Evolutionary conservation across 2,329 filamentous ascomycete genomes (phyloP).

Genomic region (Capronia americana): DNA sequence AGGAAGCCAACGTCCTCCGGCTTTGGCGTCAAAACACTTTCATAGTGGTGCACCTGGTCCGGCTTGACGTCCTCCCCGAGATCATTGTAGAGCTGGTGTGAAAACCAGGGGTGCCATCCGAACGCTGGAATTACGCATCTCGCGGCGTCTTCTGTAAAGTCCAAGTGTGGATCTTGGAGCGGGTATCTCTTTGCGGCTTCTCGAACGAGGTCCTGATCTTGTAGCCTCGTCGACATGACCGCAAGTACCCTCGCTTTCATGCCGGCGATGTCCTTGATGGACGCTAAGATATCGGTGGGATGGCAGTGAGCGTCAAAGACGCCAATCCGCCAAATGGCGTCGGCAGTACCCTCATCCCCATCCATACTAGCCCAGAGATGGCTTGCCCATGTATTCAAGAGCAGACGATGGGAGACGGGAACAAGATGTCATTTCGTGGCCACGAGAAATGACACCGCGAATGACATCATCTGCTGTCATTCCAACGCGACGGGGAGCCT

Average conservation of each 20-base stretch:
- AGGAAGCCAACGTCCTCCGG: slow-evolving; percentile 58
- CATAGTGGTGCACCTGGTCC: slow-evolving; percentile 59
- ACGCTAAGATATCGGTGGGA: slow-evolving; percentile 68
- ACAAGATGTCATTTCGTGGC: background rate
- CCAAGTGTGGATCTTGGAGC: slow-evolving; percentile 9
- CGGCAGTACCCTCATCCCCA: slow-evolving; percentile 11
- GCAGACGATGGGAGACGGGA: background rate
- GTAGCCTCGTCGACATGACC: slow-evolving; percentile 66
- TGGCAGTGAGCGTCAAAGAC: slow-evolving; percentile 71
- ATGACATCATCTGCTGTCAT: background rate
- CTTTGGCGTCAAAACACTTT: slow-evolving; percentile 57
- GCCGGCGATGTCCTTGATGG: slow-evolving; percentile 58
- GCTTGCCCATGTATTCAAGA: background rate
- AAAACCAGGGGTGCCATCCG: slow-evolving; percentile 74
- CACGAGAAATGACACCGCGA: background rate
- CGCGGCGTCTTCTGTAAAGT: slow-evolving; percentile 27
- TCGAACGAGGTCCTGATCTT: slow-evolving; percentile 67
- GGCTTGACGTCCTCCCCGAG: slow-evolving; percentile 29
- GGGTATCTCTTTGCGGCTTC: slow-evolving; percentile 51
- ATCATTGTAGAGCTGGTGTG: slow-evolving; percentile 64
- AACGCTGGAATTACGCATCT: slow-evolving; percentile 65
- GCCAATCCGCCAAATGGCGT: slow-evolving; percentile 60
- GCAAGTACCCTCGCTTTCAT: slow-evolving; percentile 67
- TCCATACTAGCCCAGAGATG: background rate
- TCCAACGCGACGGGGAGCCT: background rate